phyloP scores from a whole-genome alignment of 2,329 filamentous ascomycete genomes.

The Zymoseptoria tritici region DNA sequence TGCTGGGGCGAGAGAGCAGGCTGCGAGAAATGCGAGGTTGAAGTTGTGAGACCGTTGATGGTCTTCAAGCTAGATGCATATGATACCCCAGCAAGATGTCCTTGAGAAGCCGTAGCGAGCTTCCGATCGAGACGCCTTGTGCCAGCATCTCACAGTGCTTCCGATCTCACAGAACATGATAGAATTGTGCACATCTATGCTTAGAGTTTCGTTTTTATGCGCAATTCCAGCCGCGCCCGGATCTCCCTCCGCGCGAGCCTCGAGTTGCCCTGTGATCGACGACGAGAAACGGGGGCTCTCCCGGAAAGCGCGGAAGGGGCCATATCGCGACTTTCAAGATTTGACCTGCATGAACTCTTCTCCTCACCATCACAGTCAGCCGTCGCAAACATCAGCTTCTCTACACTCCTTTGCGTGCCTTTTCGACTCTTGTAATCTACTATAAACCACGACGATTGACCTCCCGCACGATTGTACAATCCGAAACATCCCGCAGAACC shows the following conservation, averaged over 20 bases:
- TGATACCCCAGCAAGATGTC: not conserved
- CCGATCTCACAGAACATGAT: no score
- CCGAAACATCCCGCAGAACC: not conserved
- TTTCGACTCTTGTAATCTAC: not conserved
- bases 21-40: conserved; percentile 46
- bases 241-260: not conserved
- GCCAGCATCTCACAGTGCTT: not conserved
- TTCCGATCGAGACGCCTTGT: no score
- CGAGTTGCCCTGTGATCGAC: not conserved
- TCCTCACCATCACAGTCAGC: not conserved
- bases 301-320: not conserved
- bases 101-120: not conserved
- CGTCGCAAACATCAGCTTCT: not conserved
- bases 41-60: conserved; percentile 25
- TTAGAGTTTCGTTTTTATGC: not conserved
- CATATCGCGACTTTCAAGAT: not conserved
- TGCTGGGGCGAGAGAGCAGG: conserved; percentile 49
- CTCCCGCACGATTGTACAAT: not conserved
- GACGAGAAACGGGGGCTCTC: not conserved
- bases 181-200: not conserved
- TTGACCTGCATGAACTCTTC: not conserved
- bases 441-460: not conserved
- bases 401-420: not conserved
- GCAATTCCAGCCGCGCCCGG: not conserved
- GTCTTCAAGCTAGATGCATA: not conserved